phyloP scores from a whole-genome alignment of 768 basidiomycete species.

The Piloderma croceum region DNA sequence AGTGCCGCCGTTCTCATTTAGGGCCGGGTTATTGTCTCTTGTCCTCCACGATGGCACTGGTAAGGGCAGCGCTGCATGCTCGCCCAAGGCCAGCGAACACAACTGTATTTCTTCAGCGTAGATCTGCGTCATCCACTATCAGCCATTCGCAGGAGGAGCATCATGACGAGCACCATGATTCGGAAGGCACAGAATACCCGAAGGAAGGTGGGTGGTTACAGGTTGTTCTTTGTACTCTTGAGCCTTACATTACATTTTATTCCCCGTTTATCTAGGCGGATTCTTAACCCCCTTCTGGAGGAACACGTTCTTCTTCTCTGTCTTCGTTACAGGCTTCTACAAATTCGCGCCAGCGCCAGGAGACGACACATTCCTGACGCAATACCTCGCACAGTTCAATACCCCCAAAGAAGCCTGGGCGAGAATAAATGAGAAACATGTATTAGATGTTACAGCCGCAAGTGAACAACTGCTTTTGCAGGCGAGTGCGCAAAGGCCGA shows the following conservation, averaged over 20 bases:
- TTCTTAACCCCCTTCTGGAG: constrained; percentile 67
- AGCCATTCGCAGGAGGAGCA: constrained; percentile 39
- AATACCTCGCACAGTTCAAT: constrained; percentile 56
- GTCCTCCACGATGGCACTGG: constrained; percentile 36
- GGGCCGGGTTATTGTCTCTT: no score
- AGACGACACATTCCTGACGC: constrained; percentile 60
- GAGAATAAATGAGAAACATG: constrained; percentile 51
- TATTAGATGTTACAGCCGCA: constrained; percentile 37
- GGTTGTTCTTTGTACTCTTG: neutral
- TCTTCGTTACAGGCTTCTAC: constrained; percentile 51
- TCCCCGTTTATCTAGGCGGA: constrained; percentile 30
- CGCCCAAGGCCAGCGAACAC: constrained; percentile 30
- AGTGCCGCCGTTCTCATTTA: no score
- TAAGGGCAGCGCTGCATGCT: constrained; percentile 32
- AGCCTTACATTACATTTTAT: neutral
- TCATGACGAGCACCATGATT: constrained; percentile 29
- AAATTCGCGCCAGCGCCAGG: constrained; percentile 62
- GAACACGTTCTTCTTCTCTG: constrained; percentile 47
- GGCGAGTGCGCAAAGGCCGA: constrained; percentile 37
- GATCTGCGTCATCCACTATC: constrained; percentile 40
- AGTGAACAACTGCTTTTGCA: constrained; percentile 41
- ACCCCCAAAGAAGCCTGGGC: constrained; percentile 53
- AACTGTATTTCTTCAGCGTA: constrained; percentile 30
- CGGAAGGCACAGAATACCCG: constrained; percentile 39
- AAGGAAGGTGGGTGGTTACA: constrained; percentile 49